Base-by-base conservation (phyloP, 2,329 filamentous ascomycete species). In the Aspergillus sp. region DNA sequence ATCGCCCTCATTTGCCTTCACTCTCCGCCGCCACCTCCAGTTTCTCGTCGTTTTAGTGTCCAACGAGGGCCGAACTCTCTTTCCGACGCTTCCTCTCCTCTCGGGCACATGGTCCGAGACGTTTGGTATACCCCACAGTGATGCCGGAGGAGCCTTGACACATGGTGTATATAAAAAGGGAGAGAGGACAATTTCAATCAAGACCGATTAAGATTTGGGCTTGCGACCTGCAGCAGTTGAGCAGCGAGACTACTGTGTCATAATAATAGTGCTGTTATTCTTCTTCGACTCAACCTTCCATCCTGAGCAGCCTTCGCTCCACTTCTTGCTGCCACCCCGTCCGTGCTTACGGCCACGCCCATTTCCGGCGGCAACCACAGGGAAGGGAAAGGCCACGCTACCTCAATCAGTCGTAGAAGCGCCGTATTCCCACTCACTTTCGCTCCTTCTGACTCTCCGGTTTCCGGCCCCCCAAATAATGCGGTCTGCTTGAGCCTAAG, bases 21-120 rank as follows among this genome's bases (percentile, higher is more conserved):
- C 32, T 53, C 52, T 54, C 58, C 55, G 60, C 56, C 61, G 53
- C 58, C 56, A 52, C 45, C 61, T 62, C 61, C 54, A 62, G 54
- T 57, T 52, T 55, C 42, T 60, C 52, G 22, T 42, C 16, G 5
- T n/a, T 16, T 16, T 16, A n/a, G 16, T 7, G 45, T 59, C 47
- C 54, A 55, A 20, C 29, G 52, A 59, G 63, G 49, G 39, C 65
- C 65, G 64, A 67, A 63, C 12, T 64, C 47, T 52, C 55, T 53
- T 67, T 62, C 65, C 63, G 65, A 67, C 50, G 54, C 59, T 46
- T 50, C 54, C 46, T 7, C 54, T 51, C 32, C 39, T 60, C 61
- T 62, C 59, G 57, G 62, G 42, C 55, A 58, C 59, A 20, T 20
- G 18, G 45, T 22, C 45, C 45, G 29, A n/a, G 53, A 62, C 59